Evolutionary conservation across 768 basidiomycete species (phyloP).

Genomic region (Obba rivulosa): DNA sequence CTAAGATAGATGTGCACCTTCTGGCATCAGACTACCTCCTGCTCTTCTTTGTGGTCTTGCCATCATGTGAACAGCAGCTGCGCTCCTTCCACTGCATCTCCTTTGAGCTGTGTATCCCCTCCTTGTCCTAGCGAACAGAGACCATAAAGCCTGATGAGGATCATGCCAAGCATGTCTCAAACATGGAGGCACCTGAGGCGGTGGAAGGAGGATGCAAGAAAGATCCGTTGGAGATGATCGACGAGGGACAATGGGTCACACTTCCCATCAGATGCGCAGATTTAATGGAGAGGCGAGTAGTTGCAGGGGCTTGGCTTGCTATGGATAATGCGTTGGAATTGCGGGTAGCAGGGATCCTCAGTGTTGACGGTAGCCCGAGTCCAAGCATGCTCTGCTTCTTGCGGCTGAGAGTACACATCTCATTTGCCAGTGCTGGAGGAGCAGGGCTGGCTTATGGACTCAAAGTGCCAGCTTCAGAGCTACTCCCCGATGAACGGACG

Average conservation of each 20-base stretch:
- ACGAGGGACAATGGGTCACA: slow-evolving; percentile 31
- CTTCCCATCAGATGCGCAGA: slow-evolving; percentile 29
- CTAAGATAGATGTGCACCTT: slow-evolving; percentile 46
- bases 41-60: slow-evolving; percentile 33
- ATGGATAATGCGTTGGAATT: slow-evolving; percentile 6
- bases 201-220: slow-evolving; percentile 45
- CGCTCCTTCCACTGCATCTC: slow-evolving; percentile 31
- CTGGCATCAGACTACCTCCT: slow-evolving; percentile 45
- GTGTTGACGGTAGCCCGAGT: slow-evolving; percentile 50
- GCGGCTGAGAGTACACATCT: slow-evolving; percentile 36
- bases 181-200: slow-evolving; percentile 33
- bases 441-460: slow-evolving; percentile 25
- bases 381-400: slow-evolving; percentile 64
- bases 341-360: slow-evolving; percentile 12
- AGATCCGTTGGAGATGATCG: slow-evolving; percentile 34
- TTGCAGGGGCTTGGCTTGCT: slow-evolving; percentile 4
- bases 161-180: slow-evolving; percentile 34
- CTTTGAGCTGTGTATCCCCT: slow-evolving; percentile 40
- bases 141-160: slow-evolving; percentile 27
- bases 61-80: slow-evolving; percentile 26
- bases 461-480: slow-evolving; percentile 63
- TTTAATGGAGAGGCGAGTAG: slow-evolving; percentile 26
- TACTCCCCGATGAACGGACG: slow-evolving; percentile 48
- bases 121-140: slow-evolving; percentile 50
- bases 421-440: slow-evolving; percentile 22